These are phyloP conservation scores for Teunomyces lycoperdinae DNA, from an alignment of 805 yeast genomes.

Conservation along the genomic window DNA sequence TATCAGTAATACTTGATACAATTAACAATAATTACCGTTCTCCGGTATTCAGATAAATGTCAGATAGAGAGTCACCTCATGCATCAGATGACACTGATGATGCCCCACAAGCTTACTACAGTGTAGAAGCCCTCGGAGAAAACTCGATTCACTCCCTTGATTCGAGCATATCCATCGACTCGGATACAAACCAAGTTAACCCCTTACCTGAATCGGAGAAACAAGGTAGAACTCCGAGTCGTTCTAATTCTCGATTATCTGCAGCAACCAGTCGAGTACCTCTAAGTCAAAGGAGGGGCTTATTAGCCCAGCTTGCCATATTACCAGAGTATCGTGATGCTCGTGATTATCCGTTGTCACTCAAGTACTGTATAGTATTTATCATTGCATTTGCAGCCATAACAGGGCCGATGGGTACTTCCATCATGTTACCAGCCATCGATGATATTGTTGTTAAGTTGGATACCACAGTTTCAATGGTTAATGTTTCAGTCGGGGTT, in stretches of 20 bases:
- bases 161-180: constrained; percentile 3
- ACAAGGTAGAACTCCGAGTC: background rate
- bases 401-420: constrained; percentile 88
- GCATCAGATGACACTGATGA: background rate
- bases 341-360: constrained; percentile 49
- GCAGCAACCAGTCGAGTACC: constrained; percentile 24
- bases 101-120: background rate
- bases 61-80: background rate
- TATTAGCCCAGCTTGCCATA: constrained; percentile 48
- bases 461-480: constrained; percentile 55
- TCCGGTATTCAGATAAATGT: background rate
- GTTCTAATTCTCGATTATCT: background rate
- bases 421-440: constrained; percentile 78
- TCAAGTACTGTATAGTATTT: constrained; percentile 56
- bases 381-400: constrained; percentile 72
- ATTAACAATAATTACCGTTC: no score
- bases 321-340: constrained; percentile 76
- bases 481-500: constrained; percentile 78
- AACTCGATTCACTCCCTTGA: constrained; percentile 1
- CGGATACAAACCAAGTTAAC: background rate
- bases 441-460: constrained; percentile 54
- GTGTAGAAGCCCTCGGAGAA: background rate
- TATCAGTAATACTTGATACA: no score
- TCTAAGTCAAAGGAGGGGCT: constrained; percentile 51
- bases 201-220: background rate